Conservation (phyloP, 257 asterid genomes). For the Agastache rugosa region DNA sequence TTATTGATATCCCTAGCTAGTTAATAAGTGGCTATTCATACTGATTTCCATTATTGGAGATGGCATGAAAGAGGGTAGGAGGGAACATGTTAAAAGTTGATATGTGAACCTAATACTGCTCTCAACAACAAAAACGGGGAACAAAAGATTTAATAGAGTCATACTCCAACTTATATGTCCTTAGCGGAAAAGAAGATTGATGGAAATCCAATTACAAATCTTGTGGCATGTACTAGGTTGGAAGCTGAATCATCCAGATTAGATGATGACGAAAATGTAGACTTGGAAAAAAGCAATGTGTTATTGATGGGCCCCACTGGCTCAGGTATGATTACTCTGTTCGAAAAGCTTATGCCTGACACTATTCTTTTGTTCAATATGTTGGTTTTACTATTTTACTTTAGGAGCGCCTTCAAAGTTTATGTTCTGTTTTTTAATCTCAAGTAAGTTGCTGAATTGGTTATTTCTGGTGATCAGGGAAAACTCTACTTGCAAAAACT, state of each 20-base stretch:
- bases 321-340: slow-evolving; percentile 61
- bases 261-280: slow-evolving; percentile 75
- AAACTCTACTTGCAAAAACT: slow-evolving; percentile 90
- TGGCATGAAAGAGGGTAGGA: slow-evolving; percentile 5
- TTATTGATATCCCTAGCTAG: slow-evolving; percentile 8
- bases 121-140: slow-evolving; percentile 2
- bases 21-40: slow-evolving; percentile 26
- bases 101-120: slow-evolving; percentile 19
- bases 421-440: slow-evolving; percentile 33
- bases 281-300: slow-evolving; percentile 93
- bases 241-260: slow-evolving; percentile 58
- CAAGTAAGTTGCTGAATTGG: slow-evolving; percentile 32
- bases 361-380: slow-evolving; percentile 24
- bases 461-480: slow-evolving; percentile 62
- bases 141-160: slow-evolving; percentile 18
- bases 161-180: slow-evolving; percentile 13
- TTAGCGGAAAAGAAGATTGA: slow-evolving; percentile 1
- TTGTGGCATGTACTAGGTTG: slow-evolving; percentile 55
- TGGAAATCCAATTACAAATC: slow-evolving; percentile 22
- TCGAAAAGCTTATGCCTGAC: slow-evolving; percentile 29
- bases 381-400: slow-evolving; percentile 29
- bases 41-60: slow-evolving; percentile 5
- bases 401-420: slow-evolving; percentile 28
- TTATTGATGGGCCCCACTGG: slow-evolving; percentile 98
- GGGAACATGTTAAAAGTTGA: slow-evolving; percentile 26